phyloP scores from a whole-genome alignment of 352 stramenopile species.

The Phytophthora crassamura region DNA sequence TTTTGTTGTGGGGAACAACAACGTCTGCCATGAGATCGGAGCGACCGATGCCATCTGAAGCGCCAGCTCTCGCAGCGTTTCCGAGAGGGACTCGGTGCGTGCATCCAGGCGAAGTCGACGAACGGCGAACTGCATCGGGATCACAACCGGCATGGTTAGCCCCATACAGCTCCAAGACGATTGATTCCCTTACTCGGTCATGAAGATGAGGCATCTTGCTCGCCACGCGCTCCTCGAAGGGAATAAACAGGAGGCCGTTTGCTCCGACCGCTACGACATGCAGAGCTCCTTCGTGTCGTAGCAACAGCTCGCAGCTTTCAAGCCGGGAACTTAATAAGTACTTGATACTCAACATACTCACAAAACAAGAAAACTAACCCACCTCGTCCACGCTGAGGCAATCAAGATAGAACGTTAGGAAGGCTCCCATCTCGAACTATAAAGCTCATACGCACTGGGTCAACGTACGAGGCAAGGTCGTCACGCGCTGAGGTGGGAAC shows the following conservation, averaged over 20 bases:
- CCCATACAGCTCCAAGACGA: neutral
- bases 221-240: conserved; percentile 32
- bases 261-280: conserved; percentile 20
- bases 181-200: conserved; percentile 20
- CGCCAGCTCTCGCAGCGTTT: conserved; percentile 37
- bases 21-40: conserved; percentile 41
- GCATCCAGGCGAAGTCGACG: conserved; percentile 47
- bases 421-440: no score
- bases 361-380: conserved; percentile 8
- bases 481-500: conserved; percentile 55
- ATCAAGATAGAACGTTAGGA: neutral
- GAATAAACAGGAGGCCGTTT: conserved; percentile 35
- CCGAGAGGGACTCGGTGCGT: conserved; percentile 20
- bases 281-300: conserved; percentile 37
- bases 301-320: conserved; percentile 40
- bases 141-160: neutral
- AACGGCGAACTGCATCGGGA: conserved; percentile 46
- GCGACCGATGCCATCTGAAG: conserved; percentile 47
- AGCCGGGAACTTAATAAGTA: conserved; percentile 1
- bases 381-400: conserved; percentile 46
- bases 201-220: conserved; percentile 19
- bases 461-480: conserved; percentile 49
- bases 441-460: no score
- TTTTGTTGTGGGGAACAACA: conserved; percentile 6
- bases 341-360: neutral